These are phyloP conservation scores for Fomes fomentarius DNA, from an alignment of 1,284 basidiomycete species.

Conservation along the genomic window DNA sequence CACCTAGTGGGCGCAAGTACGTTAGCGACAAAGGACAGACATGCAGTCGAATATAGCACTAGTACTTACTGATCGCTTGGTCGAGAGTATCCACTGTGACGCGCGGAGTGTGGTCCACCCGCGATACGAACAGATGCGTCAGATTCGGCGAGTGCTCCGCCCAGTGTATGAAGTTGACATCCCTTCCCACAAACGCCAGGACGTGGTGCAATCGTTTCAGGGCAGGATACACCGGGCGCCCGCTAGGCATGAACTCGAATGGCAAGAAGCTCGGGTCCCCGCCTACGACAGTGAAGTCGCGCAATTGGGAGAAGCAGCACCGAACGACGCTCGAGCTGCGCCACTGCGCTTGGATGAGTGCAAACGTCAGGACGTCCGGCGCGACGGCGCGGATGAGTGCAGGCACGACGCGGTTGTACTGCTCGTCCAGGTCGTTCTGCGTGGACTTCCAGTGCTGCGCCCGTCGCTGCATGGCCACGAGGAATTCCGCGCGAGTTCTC, in stretches of 20 bases:
- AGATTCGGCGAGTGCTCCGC: slow-evolving; percentile 11
- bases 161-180: slow-evolving; percentile 16
- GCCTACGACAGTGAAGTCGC: slow-evolving; percentile 17
- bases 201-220: slow-evolving; percentile 17
- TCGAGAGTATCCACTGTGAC: slow-evolving; percentile 12
- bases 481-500: slow-evolving; percentile 14
- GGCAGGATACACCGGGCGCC: slow-evolving; percentile 12
- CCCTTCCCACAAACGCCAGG: slow-evolving; percentile 6
- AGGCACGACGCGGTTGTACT: slow-evolving; percentile 14
- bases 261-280: slow-evolving; percentile 19
- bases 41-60: not conserved
- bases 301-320: slow-evolving; percentile 13
- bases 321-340: slow-evolving; percentile 2
- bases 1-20: not conserved
- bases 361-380: slow-evolving; percentile 13
- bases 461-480: slow-evolving; percentile 8
- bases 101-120: slow-evolving; percentile 12
- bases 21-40: too few relatives aligned
- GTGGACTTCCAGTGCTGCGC: slow-evolving; percentile 15
- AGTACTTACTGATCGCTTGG: slow-evolving; percentile 12
- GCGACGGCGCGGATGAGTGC: slow-evolving; percentile 14
- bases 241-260: not conserved
- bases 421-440: slow-evolving; percentile 17
- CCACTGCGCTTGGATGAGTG: slow-evolving; percentile 16
- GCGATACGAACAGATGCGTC: slow-evolving; percentile 15